Base-by-base conservation (phyloP, 2,329 filamentous ascomycete genomes). In the Dactylellina sp. region DNA sequence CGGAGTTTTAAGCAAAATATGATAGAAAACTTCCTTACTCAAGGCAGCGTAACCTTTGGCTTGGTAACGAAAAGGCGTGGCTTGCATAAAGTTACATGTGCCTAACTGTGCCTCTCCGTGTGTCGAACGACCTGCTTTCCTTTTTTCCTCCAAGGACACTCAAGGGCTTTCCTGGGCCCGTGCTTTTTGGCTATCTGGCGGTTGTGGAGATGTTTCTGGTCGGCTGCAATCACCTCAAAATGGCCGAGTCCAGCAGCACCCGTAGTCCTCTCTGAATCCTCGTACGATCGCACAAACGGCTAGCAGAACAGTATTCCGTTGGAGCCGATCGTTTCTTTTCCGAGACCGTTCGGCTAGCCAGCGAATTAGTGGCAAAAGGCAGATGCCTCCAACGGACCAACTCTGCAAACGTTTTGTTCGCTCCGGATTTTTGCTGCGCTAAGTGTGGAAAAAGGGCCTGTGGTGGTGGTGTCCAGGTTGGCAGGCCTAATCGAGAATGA, bases 361-460 rank as follows among this genome's bases (percentile, higher is more conserved):
- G 55, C 70, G 53, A 53, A 74, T 74, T 57, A 66, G 70, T 74
- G 70, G 70, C 70, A 74, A 72, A 72, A 11, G 25, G 28, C 18
- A 63, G 53, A 52, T 32, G 9, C 28, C 28, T 32, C 11, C 16
- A 12, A 53, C 16, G 24, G 11, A n/a, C n/a, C n/a, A n/a, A n/a
- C 14, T 52, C 59, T 59, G 59, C 66, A 62, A 71, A 50, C 66
- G 39, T 53, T 61, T 53, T 52, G n/a, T 32, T 32, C 28, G 28
- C 9, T 32, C 9, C 9, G 20, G 39, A 42, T 56, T 66, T 74
- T 74, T 18, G 39, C 47, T 74, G 70, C 70, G 70, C 70, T 74
- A 74, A 74, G 22, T 65, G 70, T 66, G 70, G 46, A 56, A 66
- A 72, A 56, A 46, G 22, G 59, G 28, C n/a, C 22, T 44, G 39